phyloP scores from a whole-genome alignment of 2,329 filamentous ascomycete genomes.

The Chrysoporthe austroafricana region DNA sequence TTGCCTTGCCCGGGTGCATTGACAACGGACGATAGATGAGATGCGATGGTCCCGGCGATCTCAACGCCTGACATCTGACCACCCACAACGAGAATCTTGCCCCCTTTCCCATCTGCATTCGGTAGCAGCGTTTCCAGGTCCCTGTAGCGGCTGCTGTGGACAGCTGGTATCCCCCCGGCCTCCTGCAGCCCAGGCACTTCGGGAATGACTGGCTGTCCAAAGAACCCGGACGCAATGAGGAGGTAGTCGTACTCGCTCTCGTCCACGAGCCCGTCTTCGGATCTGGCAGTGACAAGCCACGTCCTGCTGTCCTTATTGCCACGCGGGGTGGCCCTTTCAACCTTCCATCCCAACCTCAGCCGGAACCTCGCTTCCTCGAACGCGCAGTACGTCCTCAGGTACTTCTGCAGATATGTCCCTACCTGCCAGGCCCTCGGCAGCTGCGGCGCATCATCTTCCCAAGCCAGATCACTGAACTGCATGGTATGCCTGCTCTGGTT shows the following conservation, averaged over 20 bases:
- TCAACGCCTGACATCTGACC: conserved; percentile 85
- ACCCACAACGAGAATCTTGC: conserved; percentile 74
- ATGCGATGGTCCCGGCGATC: conserved; percentile 72
- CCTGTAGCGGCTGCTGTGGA: conserved; percentile 73
- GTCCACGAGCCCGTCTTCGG: conserved; percentile 41
- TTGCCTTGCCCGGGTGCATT: conserved; percentile 53
- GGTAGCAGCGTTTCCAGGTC: conserved; percentile 54
- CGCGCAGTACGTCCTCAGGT: conserved; percentile 61
- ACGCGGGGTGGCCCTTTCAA: conserved; percentile 45
- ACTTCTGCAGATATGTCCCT: conserved; percentile 71
- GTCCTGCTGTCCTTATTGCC: conserved; percentile 35
- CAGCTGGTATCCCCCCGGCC: conserved; percentile 49
- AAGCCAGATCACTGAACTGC: conserved; percentile 72
- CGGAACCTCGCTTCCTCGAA: conserved; percentile 42
- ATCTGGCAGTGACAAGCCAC: conserved; percentile 48
- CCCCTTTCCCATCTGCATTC: conserved; percentile 42
- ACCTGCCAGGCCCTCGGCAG: conserved; percentile 80
- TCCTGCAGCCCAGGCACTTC: conserved; percentile 41
- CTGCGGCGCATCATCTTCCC: conserved; percentile 63
- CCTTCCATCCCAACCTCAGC: conserved; percentile 53
- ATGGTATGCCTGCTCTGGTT: conserved; percentile 82
- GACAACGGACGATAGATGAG: conserved; percentile 67
- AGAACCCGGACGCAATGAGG: conserved; percentile 76
- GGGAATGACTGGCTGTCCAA: conserved; percentile 64
- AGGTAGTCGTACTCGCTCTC: conserved; percentile 70